A percentile compares a stretch with the other conserved stretches of the same genome.
These are phyloP conservation scores for Crithidia bombi DNA, from an alignment of 208 protist species.

Conservation along the genomic window DNA sequence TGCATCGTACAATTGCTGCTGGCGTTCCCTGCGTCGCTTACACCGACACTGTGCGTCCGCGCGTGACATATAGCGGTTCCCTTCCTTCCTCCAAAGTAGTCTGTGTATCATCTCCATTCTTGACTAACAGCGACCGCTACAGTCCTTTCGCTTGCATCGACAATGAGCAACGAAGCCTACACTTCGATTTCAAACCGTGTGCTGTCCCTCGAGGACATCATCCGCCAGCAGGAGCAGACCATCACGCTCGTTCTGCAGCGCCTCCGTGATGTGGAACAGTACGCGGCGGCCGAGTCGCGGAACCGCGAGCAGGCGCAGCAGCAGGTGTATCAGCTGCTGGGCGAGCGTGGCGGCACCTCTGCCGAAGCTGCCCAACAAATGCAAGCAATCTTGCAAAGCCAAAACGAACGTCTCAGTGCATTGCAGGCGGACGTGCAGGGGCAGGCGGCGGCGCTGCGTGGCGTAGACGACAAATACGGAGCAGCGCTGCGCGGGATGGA, in stretches of 20 bases:
- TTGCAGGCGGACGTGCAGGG: conserved; percentile 65
- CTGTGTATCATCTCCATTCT: conserved; percentile 8
- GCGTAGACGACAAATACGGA: conserved; percentile 56
- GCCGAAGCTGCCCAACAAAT: conserved; percentile 28
- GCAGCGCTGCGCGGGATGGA: conserved; percentile 56
- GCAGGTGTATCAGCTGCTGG: conserved; percentile 42
- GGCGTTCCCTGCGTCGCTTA: too few species aligned
- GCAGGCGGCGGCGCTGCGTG: conserved; percentile 46
- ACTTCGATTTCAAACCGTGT: conserved; percentile 58
- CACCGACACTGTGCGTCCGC: too few species aligned
- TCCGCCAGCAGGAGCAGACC: conserved; percentile 75
- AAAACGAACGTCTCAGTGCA: conserved; percentile 53
- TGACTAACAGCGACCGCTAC: conserved; percentile 10
- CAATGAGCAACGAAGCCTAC: conserved; percentile 41
- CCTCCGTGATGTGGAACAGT: conserved; percentile 79
- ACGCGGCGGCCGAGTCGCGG: conserved; percentile 53
- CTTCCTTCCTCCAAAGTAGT: not conserved
- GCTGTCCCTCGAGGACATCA: conserved; percentile 83
- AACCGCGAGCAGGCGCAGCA: conserved; percentile 53
- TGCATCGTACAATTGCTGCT: too few species aligned
- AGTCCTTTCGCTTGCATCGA: not conserved
- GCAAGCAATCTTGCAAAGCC: conserved; percentile 36
- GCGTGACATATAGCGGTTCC: too few species aligned
- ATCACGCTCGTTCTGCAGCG: conserved; percentile 66
- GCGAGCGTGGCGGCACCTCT: conserved; percentile 34